A percentile compares a stretch with the other conserved stretches of the same genome.
These are phyloP conservation scores for Cicer pinnatifidum DNA, from an alignment of 306 rosid genomes.

Conservation along the genomic window DNA sequence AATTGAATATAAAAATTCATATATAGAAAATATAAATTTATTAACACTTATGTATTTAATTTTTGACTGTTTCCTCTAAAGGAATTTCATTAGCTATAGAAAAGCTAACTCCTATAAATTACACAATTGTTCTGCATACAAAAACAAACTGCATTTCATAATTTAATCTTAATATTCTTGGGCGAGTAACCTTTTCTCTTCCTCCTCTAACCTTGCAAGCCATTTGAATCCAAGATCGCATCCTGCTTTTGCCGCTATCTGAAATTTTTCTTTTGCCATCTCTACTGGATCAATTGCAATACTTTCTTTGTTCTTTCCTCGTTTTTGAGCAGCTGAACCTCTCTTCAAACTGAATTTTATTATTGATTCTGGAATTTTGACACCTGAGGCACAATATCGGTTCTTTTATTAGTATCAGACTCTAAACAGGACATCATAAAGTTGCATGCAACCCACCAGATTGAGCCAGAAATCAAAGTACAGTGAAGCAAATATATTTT, in stretches of 20 bases:
- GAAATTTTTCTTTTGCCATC: slow-evolving; percentile 84
- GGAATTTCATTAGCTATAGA: slow-evolving; percentile 7
- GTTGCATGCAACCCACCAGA: slow-evolving; percentile 27
- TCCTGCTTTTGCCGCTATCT: slow-evolving; percentile 80
- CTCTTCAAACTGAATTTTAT: slow-evolving; percentile 57
- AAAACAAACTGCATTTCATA: background rate
- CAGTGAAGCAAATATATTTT: background rate
- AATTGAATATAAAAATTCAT: background rate
- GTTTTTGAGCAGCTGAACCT: slow-evolving; percentile 52
- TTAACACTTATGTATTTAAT: background rate
- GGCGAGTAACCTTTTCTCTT: slow-evolving; percentile 60
- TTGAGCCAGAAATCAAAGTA: slow-evolving; percentile 27
- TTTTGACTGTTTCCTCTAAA: background rate
- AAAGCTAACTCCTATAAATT: background rate
- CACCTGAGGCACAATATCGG: slow-evolving; percentile 61
- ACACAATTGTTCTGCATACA: slow-evolving; percentile 12
- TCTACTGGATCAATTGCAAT: slow-evolving; percentile 57
- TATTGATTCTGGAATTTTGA: slow-evolving; percentile 66
- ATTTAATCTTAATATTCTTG: slow-evolving; percentile 32
- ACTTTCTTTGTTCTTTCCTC: slow-evolving; percentile 53
- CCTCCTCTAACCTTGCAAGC: slow-evolving; percentile 83
- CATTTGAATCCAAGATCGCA: slow-evolving; percentile 89
- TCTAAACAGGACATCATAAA: slow-evolving; percentile 9
- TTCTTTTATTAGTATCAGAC: slow-evolving; percentile 26
- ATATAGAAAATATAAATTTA: background rate